phyloP scores from a whole-genome alignment of 2,329 filamentous ascomycete species.

The Sclerotinia subarctica region DNA sequence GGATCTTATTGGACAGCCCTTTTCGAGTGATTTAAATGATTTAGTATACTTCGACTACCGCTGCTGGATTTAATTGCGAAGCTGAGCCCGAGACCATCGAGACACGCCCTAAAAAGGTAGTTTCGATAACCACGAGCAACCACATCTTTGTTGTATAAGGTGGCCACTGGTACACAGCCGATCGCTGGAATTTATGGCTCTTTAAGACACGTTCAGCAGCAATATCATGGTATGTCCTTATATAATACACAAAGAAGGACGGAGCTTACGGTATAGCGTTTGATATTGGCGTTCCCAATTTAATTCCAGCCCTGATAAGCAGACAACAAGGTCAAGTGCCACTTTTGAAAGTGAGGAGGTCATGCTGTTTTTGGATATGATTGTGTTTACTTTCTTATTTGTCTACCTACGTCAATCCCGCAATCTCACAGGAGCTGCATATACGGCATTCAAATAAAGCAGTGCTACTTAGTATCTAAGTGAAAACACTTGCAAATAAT shows the following conservation, averaged over 20 bases:
- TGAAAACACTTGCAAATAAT: neutral
- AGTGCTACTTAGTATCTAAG: neutral
- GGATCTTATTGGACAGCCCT: neutral
- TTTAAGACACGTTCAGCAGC: neutral
- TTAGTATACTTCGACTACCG: constrained; percentile 1
- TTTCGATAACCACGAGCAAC: neutral
- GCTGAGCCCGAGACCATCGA: constrained; percentile 17
- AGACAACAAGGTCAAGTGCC: too few species aligned
- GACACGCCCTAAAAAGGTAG: neutral
- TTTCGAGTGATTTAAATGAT: constrained; percentile 16
- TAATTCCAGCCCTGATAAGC: neutral
- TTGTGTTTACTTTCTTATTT: neutral
- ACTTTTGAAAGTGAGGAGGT: neutral
- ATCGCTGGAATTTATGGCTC: neutral
- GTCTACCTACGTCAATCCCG: too few species aligned
- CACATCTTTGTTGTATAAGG: neutral
- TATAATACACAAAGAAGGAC: neutral
- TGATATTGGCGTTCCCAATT: neutral
- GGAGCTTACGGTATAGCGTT: neutral
- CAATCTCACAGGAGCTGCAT: neutral
- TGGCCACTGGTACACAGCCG: neutral
- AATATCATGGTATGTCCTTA: neutral
- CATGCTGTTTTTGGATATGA: neutral
- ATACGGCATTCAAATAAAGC: neutral
- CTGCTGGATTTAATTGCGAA: constrained; percentile 21